Evolutionary conservation across 2,329 filamentous ascomycete species (phyloP).

Genomic region (Phoma sp.): DNA sequence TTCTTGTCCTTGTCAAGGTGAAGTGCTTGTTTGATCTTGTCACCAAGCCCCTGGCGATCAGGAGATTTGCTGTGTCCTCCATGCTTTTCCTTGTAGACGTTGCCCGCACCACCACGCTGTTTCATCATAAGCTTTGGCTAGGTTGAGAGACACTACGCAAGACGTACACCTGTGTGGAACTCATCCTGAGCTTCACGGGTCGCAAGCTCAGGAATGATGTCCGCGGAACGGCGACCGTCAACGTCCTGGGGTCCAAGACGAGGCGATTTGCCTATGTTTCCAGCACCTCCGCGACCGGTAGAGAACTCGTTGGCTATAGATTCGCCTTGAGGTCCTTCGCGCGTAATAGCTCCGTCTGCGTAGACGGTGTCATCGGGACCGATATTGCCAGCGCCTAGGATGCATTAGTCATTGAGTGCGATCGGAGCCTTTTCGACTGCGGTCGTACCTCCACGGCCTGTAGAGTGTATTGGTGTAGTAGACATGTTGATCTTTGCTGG

Average conservation of each 20-base stretch:
- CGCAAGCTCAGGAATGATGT: slow-evolving; percentile 54
- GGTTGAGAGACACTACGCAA: not conserved
- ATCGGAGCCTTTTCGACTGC: not conserved
- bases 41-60: slow-evolving; percentile 48
- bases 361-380: slow-evolving; percentile 57
- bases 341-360: slow-evolving; percentile 54
- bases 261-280: slow-evolving; percentile 51
- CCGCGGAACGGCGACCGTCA: slow-evolving; percentile 41
- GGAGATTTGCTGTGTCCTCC: slow-evolving; percentile 52
- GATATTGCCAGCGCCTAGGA: slow-evolving; percentile 64
- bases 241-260: slow-evolving; percentile 34
- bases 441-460: slow-evolving; percentile 62
- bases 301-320: slow-evolving; percentile 49
- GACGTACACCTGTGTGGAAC: slow-evolving; percentile 56
- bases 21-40: slow-evolving; percentile 54
- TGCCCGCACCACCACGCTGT: slow-evolving; percentile 55
- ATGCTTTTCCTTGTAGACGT: slow-evolving; percentile 56
- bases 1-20: slow-evolving; percentile 47
- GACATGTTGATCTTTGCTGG: slow-evolving; percentile 31
- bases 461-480: slow-evolving; percentile 56
- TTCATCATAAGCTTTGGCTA: slow-evolving; percentile 17
- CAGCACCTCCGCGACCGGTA: slow-evolving; percentile 50
- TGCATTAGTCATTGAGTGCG: slow-evolving; percentile 13
- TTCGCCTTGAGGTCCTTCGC: slow-evolving; percentile 53
- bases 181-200: slow-evolving; percentile 50